Evolutionary conservation across 2,329 filamentous ascomycete species (phyloP).

Genomic region (Venturia aucupariae): DNA sequence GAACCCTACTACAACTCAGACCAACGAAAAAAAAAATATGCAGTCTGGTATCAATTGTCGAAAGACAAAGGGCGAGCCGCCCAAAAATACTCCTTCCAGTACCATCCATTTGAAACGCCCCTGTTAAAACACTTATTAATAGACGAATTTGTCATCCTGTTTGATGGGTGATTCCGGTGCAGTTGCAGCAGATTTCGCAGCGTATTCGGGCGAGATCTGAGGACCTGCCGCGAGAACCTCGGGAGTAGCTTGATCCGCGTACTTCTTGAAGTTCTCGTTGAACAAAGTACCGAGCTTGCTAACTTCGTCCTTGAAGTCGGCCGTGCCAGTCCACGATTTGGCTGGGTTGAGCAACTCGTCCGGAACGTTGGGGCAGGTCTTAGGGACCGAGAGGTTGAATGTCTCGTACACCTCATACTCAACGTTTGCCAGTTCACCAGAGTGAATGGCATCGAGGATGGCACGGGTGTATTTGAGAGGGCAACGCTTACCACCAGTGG

Average conservation of each 20-base stretch:
- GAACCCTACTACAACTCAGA: not conserved
- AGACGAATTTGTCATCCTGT: not conserved
- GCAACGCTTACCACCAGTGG: conserved; percentile 91
- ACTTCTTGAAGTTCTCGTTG: conserved; percentile 97
- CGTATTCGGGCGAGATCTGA: not conserved
- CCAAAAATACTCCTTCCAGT: not conserved
- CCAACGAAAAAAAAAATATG: not conserved
- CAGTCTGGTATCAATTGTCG: conserved; percentile 1
- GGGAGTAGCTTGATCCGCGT: conserved; percentile 60
- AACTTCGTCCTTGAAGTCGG: conserved; percentile 80
- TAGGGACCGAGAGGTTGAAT: conserved; percentile 97
- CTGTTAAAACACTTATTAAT: not conserved
- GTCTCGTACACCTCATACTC: conserved; percentile 93
- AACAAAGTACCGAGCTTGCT: conserved; percentile 85
- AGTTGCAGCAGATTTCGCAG: not conserved
- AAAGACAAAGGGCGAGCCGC: conserved; percentile 3
- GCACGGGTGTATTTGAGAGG: conserved; percentile 97
- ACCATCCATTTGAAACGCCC: not conserved
- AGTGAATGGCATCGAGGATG: conserved; percentile 97
- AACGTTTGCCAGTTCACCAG: conserved; percentile 81
- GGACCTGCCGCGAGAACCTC: conserved; percentile 40
- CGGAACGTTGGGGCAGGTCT: conserved; percentile 78
- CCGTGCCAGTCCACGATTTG: conserved; percentile 78
- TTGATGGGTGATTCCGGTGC: not conserved
- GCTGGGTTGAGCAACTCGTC: conserved; percentile 89